Percentiles rank a stretch among this genome's conserved stretches.
phyloP scores from a whole-genome alignment of 1,284 basidiomycete species.

The Vanrija sp. region DNA sequence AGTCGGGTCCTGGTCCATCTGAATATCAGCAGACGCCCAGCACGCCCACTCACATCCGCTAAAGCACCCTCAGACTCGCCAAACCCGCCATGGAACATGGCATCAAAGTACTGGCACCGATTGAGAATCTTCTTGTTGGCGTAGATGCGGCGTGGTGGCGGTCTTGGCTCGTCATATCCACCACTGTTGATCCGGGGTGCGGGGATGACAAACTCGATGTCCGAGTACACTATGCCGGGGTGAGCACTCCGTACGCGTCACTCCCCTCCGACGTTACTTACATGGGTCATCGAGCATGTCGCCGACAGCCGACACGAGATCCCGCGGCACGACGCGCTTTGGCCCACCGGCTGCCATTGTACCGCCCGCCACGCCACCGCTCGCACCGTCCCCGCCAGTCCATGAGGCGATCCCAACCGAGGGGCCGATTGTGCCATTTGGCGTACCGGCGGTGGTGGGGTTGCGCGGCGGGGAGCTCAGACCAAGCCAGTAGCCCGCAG shows the following conservation, averaged over 20 bases:
- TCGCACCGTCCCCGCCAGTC: slow-evolving; percentile 37
- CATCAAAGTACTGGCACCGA: slow-evolving; percentile 69
- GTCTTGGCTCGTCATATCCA: neutral
- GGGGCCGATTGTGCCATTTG: neutral
- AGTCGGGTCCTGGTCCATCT: slow-evolving; percentile 28
- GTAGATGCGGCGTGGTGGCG: slow-evolving; percentile 30
- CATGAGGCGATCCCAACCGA: slow-evolving; percentile 29
- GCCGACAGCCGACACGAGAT: slow-evolving; percentile 58
- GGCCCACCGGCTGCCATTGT: slow-evolving; percentile 37
- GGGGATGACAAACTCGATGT: slow-evolving; percentile 72
- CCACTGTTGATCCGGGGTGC: slow-evolving; percentile 2
- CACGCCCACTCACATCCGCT: slow-evolving; percentile 20
- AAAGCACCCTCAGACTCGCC: slow-evolving; percentile 32
- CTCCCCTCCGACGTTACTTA: slow-evolving; percentile 16
- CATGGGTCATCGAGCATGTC: slow-evolving; percentile 66
- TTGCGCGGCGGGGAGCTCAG: slow-evolving; percentile 21
- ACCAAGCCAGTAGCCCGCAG: slow-evolving; percentile 51
- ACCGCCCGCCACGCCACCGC: slow-evolving; percentile 41
- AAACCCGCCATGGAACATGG: slow-evolving; percentile 46
- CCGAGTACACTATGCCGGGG: slow-evolving; percentile 60
- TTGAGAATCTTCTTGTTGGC: slow-evolving; percentile 66
- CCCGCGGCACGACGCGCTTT: slow-evolving; percentile 41
- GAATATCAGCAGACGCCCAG: neutral
- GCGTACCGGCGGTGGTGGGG: neutral
- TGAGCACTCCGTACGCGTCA: neutral